Evolutionary conservation across 257 asterid species (phyloP).

Genomic region (Solanum sitiens): DNA sequence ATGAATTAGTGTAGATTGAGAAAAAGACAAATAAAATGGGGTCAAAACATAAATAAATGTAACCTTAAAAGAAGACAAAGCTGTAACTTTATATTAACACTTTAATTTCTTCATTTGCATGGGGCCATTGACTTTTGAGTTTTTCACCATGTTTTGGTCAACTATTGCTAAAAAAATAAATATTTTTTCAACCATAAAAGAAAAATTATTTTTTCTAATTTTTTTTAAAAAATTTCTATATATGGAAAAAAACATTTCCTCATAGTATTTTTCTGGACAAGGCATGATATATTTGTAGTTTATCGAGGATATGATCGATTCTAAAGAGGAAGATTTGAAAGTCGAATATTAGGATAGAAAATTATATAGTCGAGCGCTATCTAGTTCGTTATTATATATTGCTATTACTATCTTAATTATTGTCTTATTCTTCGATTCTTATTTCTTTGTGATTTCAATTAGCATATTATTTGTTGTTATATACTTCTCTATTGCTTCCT

Average conservation of each 20-base stretch:
- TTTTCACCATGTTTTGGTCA: not conserved
- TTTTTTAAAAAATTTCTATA: too few relatives aligned
- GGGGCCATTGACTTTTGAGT: not conserved
- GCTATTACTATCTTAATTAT: not conserved
- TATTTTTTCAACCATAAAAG: too few relatives aligned
- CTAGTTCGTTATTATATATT: too few relatives aligned
- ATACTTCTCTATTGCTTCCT: not conserved
- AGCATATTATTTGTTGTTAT: not conserved
- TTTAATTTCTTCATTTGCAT: not conserved
- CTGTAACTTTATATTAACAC: not conserved
- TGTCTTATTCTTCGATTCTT: not conserved
- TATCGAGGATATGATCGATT: too few relatives aligned
- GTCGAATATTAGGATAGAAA: too few relatives aligned
- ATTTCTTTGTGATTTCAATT: not conserved
- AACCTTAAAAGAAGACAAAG: not conserved
- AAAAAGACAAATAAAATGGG: not conserved
- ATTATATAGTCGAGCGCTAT: too few relatives aligned
- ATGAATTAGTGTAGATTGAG: too few relatives aligned
- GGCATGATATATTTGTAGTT: too few relatives aligned
- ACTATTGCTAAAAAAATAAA: not conserved
- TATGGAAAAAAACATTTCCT: too few relatives aligned
- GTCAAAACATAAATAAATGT: not conserved
- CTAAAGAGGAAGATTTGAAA: not conserved
- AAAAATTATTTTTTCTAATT: too few relatives aligned
- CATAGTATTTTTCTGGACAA: too few relatives aligned